A percentile compares a stretch with the other conserved stretches of the same genome.
Conservation (phyloP, 1,284 basidiomycete species). For the Takashimella koratensis region DNA sequence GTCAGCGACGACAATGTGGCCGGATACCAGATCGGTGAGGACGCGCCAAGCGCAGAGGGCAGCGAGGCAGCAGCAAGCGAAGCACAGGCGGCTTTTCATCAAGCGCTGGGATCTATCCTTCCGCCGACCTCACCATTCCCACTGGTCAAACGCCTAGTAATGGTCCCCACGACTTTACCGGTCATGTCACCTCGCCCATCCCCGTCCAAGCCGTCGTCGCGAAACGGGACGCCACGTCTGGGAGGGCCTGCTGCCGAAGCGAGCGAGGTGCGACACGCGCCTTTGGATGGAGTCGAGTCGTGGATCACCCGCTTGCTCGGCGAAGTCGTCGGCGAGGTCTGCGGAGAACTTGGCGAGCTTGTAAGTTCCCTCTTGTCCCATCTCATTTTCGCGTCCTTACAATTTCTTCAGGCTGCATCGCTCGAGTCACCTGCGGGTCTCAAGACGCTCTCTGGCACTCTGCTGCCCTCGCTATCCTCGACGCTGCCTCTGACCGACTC, state of each 20-base stretch:
- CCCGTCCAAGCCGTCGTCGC: slow-evolving; percentile 54
- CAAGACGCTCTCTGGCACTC: slow-evolving; percentile 44
- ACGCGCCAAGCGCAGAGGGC: not conserved
- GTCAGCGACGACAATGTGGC: slow-evolving; percentile 17
- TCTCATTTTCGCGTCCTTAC: not conserved
- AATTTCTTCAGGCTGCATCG: slow-evolving; percentile 35
- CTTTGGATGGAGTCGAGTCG: slow-evolving; percentile 26
- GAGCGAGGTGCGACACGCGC: slow-evolving; percentile 52
- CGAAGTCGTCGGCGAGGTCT: slow-evolving; percentile 76
- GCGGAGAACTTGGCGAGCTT: slow-evolving; percentile 74
- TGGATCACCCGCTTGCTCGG: slow-evolving; percentile 82
- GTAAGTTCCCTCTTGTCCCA: slow-evolving; percentile 22
- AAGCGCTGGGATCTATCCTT: not conserved
- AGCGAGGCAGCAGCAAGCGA: not conserved
- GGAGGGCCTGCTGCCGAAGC: slow-evolving; percentile 47
- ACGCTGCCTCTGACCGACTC: slow-evolving; percentile 8
- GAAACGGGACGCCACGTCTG: slow-evolving; percentile 61
- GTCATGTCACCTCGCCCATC: slow-evolving; percentile 13
- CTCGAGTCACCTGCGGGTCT: slow-evolving; percentile 47
- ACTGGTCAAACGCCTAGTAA: slow-evolving; percentile 53
- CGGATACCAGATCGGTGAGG: slow-evolving; percentile 18
- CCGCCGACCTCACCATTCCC: slow-evolving; percentile 63
- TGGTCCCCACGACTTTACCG: not conserved
- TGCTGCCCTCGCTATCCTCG: slow-evolving; percentile 43
- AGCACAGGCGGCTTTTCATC: not conserved